Base-by-base conservation (phyloP, 495 filamentous ascomycete genomes). In the Daldinia vernicosa region DNA sequence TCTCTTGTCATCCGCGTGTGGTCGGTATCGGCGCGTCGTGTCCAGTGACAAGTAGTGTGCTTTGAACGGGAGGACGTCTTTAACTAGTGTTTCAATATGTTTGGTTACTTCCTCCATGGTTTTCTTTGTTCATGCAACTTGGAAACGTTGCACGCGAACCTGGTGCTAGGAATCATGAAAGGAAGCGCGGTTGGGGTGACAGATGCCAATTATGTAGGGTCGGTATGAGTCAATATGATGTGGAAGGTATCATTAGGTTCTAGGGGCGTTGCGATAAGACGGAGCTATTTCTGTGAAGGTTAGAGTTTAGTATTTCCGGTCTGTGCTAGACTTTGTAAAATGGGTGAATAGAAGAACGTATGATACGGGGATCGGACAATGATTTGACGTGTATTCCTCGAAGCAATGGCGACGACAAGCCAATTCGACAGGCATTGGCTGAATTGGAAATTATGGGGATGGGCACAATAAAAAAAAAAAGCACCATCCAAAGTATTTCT, bases 41-140 rank as follows among this genome's bases (percentile, higher is more conserved):
- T 78, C 80, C 58, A 81, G 66, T 19, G 81, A 80, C 35, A 85
- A 76, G 62, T 81, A 80, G 47, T 84, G 80, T 55, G 83, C 80
- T 58, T 76, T 72, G 60, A 74, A 69, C 32, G 83, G 83, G 52
- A 85, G 75, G 33, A 82, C 75, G 61, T 74, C 72, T 76, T 83
- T 73, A 69, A 77, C 79, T 70, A 84, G 69, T 59, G 69, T 74
- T 39, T 82, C 62, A 79, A 80, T 80, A 72, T 75, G 80, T 72
- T 80, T 80, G 66, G 75, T 80, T 79, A 81, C 80, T 74, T 76
- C 80, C 79, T 85, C 83, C 83, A 85, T 85, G 77, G 69, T 84
- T 80, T 70, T 60, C 66, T 70, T 68, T 70, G 65, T 76, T 72
- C 68, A 72, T 70, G 73, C 75, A 76, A 76, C 75, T 59, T 68